Percentiles rank a stretch among this genome's conserved stretches.
phyloP scores from a whole-genome alignment of 257 asterid genomes.

The Nicotiana otophora region DNA sequence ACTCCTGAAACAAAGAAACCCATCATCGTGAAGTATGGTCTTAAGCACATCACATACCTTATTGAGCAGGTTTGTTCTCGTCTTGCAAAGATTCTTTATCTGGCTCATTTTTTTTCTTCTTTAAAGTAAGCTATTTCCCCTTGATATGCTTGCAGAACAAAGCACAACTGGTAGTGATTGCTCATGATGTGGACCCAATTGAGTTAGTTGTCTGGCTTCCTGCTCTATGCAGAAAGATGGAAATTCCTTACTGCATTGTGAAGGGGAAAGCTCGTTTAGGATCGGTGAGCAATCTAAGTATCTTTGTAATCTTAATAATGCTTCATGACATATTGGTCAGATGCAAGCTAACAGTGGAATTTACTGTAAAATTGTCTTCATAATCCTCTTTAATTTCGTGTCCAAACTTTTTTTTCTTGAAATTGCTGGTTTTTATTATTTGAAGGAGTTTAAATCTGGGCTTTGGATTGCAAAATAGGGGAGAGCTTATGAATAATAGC shows the following conservation, averaged over 20 bases:
- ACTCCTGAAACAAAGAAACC: conserved; percentile 38
- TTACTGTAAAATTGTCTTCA: too few species aligned
- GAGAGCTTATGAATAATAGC: too few species aligned
- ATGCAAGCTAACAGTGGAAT: too few species aligned
- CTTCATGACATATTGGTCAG: not conserved
- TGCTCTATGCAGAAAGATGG: conserved; percentile 38
- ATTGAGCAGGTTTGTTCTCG: conserved; percentile 32
- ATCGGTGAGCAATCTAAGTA: conserved; percentile 12
- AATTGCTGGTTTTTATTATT: too few species aligned
- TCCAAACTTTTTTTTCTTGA: too few species aligned
- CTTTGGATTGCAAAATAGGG: too few species aligned
- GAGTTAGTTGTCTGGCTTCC: conserved; percentile 43
- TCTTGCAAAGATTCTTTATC: not conserved
- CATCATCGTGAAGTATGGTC: conserved; percentile 39
- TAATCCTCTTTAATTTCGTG: too few species aligned
- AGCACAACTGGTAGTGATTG: conserved; percentile 45
- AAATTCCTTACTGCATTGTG: conserved; percentile 46
- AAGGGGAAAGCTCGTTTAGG: conserved; percentile 38
- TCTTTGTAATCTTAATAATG: not conserved
- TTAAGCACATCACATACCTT: conserved; percentile 41
- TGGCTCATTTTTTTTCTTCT: not conserved
- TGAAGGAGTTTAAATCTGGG: too few species aligned
- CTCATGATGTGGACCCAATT: conserved; percentile 46
- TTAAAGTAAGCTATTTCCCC: not conserved
- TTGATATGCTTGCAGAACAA: conserved; percentile 25